Conservation (phyloP, 306 rosid genomes). For the Boehmeria nivea region DNA sequence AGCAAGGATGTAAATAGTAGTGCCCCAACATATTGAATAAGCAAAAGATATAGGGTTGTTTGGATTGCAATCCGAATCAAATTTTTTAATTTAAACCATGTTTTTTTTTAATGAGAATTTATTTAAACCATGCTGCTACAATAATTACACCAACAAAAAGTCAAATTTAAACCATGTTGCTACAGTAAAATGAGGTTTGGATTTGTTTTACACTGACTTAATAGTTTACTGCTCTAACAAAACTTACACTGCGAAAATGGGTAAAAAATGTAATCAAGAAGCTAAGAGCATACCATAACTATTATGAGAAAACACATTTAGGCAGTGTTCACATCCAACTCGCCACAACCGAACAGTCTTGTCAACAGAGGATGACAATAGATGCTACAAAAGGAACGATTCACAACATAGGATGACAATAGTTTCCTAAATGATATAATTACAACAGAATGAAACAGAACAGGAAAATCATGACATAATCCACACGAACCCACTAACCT, state of each 20-base stretch:
- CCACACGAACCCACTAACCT: slow-evolving; percentile 16
- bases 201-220: too few species aligned
- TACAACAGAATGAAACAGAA: not conserved
- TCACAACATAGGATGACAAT: slow-evolving; percentile 56
- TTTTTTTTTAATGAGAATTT: too few species aligned
- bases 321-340: slow-evolving; percentile 49
- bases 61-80: not conserved
- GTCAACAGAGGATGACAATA: slow-evolving; percentile 65
- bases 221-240: too few species aligned
- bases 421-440: not conserved
- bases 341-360: slow-evolving; percentile 75
- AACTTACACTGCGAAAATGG: too few species aligned
- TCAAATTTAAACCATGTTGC: too few species aligned
- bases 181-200: too few species aligned
- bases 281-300: slow-evolving; percentile 47
- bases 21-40: not conserved
- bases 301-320: slow-evolving; percentile 51
- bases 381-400: slow-evolving; percentile 37
- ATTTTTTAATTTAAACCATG: slow-evolving; percentile 13
- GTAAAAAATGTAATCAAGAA: slow-evolving; percentile 1
- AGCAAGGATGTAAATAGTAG: not conserved
- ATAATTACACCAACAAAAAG: too few species aligned
- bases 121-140: too few species aligned
- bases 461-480: not conserved
- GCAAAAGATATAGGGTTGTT: too few species aligned